Percentiles rank a stretch among this genome's conserved stretches.
These are phyloP conservation scores for Yamadazyma sp. DNA, from an alignment of 805 yeast genomes.

Conservation along the genomic window DNA sequence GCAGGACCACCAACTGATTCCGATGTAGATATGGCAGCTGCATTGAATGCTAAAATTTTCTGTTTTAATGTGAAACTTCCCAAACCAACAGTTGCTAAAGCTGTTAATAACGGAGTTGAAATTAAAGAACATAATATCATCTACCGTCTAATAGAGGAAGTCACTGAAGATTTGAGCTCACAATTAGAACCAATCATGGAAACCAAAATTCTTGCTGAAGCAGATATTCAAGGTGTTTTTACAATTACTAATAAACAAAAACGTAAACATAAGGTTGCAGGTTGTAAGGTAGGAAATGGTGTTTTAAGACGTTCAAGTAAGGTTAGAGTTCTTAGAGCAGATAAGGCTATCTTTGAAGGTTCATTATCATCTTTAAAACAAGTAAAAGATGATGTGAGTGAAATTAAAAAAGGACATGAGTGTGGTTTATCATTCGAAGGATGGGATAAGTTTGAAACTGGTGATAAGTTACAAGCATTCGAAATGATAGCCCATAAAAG, in stretches of 20 bases:
- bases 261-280: conserved; percentile 68
- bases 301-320: conserved; percentile 54
- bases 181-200: conserved; percentile 66
- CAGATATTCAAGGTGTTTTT: conserved; percentile 69
- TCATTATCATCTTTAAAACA: conserved; percentile 71
- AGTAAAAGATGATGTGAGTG: conserved; percentile 72
- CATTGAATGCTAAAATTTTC: conserved; percentile 60
- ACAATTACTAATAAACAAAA: conserved; percentile 58
- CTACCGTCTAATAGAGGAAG: conserved; percentile 83
- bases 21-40: conserved; percentile 38
- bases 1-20: conserved; percentile 71
- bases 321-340: conserved; percentile 56
- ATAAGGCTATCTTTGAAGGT: conserved; percentile 52
- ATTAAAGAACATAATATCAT: conserved; percentile 73
- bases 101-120: conserved; percentile 53
- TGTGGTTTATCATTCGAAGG: conserved; percentile 78
- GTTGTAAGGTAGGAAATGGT: conserved; percentile 78
- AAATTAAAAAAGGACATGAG: conserved; percentile 81
- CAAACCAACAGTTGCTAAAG: conserved; percentile 57
- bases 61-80: conserved; percentile 76
- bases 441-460: conserved; percentile 69
- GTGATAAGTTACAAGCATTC: conserved; percentile 71
- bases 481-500: conserved; percentile 55
- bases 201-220: conserved; percentile 61
- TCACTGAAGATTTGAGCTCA: conserved; percentile 59